phyloP scores from a whole-genome alignment of 2,329 filamentous ascomycete species.

The Cladosporium sphaerospermum region DNA sequence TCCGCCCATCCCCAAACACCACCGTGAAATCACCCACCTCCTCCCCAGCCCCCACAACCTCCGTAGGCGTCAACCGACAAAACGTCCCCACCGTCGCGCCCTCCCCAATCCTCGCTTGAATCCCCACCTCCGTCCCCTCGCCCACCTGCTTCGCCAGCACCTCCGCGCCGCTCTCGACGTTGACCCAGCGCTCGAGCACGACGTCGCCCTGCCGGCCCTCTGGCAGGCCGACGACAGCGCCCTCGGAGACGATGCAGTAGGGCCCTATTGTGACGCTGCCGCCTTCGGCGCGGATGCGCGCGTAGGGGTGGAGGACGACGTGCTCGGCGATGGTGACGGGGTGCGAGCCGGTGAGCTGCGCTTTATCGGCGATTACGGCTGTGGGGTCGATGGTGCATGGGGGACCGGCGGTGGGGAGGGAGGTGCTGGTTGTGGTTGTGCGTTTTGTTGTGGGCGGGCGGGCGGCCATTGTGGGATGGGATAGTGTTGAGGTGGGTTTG shows the following conservation, averaged over 20 bases:
- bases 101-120: conserved; percentile 26
- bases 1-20: conserved; percentile 35
- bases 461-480: conserved; percentile 2
- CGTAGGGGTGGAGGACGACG: conserved; percentile 79
- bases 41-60: conserved; percentile 32
- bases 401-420: conserved; percentile 24
- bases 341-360: conserved; percentile 59
- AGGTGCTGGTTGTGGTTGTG: conserved; percentile 17
- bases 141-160: conserved; percentile 31
- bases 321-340: conserved; percentile 72
- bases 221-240: conserved; percentile 33
- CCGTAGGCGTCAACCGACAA: conserved; percentile 39
- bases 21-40: conserved; percentile 41
- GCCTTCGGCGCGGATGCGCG: conserved; percentile 41
- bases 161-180: conserved; percentile 38
- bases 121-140: conserved; percentile 26
- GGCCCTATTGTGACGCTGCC: conserved; percentile 40
- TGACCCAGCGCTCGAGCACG: conserved; percentile 37
- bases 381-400: conserved; percentile 40
- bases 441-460: conserved; percentile 9
- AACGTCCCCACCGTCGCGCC: conserved; percentile 42
- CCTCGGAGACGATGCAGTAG: conserved; percentile 71
- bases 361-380: conserved; percentile 44
- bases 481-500: neutral
- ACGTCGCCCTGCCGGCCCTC: conserved; percentile 28